Evolutionary conservation across 2,329 filamentous ascomycete genomes (phyloP).

Genomic region (Aspergillus novoparasiticus): DNA sequence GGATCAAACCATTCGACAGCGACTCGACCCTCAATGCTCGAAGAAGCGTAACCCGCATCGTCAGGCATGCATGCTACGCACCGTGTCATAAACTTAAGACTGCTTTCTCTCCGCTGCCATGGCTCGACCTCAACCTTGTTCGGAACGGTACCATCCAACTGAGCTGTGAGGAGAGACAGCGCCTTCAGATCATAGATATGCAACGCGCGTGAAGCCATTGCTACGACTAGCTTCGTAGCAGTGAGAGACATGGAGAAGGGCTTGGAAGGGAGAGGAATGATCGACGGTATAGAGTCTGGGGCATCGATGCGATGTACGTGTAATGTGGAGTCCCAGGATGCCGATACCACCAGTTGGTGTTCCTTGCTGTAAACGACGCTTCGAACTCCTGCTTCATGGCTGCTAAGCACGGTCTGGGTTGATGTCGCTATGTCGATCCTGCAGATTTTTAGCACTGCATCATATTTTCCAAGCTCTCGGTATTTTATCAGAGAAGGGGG

Average conservation of each 20-base stretch:
- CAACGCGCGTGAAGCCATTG: constrained; percentile 91
- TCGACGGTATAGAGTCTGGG: constrained; percentile 59
- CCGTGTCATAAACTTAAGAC: constrained; percentile 92
- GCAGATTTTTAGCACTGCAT: constrained; percentile 11
- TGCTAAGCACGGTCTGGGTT: constrained; percentile 73
- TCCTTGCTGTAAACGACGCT: constrained; percentile 78
- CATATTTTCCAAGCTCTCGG: no score
- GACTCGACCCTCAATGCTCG: constrained; percentile 90
- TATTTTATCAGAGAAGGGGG: no score
- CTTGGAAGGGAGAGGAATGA: constrained; percentile 76
- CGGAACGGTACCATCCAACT: constrained; percentile 45
- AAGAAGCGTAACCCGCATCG: constrained; percentile 89
- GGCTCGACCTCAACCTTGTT: constrained; percentile 64
- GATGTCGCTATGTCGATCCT: constrained; percentile 73
- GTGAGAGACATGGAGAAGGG: constrained; percentile 82
- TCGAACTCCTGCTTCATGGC: constrained; percentile 77
- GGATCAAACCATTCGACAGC: constrained; percentile 99
- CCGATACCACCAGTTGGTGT: constrained; percentile 79
- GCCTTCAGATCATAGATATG: constrained; percentile 88
- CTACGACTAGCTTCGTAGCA: constrained; percentile 85
- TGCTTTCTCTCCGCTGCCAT: constrained; percentile 92
- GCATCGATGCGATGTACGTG: constrained; percentile 69
- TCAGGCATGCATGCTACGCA: constrained; percentile 96
- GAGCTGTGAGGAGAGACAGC: constrained; percentile 58
- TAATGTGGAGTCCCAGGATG: constrained; percentile 90